These are phyloP conservation scores for Grigorovia transvaalensis DNA, from an alignment of 805 yeast species.

Conservation along the genomic window DNA sequence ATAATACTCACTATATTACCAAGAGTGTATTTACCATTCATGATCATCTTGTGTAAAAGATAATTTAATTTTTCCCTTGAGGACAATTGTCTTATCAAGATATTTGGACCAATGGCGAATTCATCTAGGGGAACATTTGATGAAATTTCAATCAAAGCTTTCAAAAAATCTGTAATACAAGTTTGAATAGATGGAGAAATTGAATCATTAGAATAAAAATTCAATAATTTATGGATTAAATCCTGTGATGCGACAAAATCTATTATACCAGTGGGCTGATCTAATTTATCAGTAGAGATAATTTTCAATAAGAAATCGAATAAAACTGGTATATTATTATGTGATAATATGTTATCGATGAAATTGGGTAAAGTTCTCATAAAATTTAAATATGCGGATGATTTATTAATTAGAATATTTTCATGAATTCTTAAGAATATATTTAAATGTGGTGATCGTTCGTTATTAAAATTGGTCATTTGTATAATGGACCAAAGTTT, in stretches of 20 bases:
- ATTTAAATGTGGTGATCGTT: slow-evolving; percentile 65
- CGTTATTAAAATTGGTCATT: slow-evolving; percentile 40
- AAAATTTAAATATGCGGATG: slow-evolving; percentile 28
- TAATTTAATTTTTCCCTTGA: slow-evolving; percentile 50
- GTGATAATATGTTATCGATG: slow-evolving; percentile 54
- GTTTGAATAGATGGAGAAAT: slow-evolving; percentile 60
- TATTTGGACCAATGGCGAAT: slow-evolving; percentile 90
- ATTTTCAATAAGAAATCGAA: slow-evolving; percentile 86
- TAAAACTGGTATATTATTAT: slow-evolving; percentile 78
- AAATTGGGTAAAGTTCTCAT: slow-evolving; percentile 42
- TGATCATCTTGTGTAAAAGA: slow-evolving; percentile 61
- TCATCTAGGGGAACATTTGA: slow-evolving; percentile 74
- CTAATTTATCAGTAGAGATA: slow-evolving; percentile 85
- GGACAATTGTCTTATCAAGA: slow-evolving; percentile 77
- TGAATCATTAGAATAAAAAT: slow-evolving; percentile 49
- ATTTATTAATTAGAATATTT: slow-evolving; percentile 73
- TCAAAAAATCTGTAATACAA: slow-evolving; percentile 88
- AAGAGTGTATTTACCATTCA: slow-evolving; percentile 63
- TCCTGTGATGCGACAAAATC: slow-evolving; percentile 66
- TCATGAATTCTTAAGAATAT: slow-evolving; percentile 84
- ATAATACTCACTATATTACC: slow-evolving; percentile 87
- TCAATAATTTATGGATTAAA: slow-evolving; percentile 60
- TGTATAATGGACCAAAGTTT: slow-evolving; percentile 74
- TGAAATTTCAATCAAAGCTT: slow-evolving; percentile 87
- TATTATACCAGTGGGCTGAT: slow-evolving; percentile 78